Conservation (phyloP, 768 basidiomycete species). For the Austroboletus eburneus region DNA sequence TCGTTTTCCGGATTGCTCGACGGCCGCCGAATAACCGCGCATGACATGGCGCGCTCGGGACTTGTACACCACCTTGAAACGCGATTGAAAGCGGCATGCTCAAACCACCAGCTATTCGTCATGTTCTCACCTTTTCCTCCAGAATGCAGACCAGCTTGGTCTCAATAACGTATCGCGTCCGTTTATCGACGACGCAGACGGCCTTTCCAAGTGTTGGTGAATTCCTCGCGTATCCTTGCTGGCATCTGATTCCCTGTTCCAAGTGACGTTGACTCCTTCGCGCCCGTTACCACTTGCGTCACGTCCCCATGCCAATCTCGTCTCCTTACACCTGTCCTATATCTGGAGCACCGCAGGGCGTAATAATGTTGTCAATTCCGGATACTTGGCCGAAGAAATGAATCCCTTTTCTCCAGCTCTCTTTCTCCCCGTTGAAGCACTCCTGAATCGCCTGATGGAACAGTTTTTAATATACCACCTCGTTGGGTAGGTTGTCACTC, state of each 20-base stretch:
- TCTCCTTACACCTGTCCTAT: constrained; percentile 39
- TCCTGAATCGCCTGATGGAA: constrained; percentile 48
- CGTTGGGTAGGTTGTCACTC: constrained; percentile 43
- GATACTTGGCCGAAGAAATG: constrained; percentile 31
- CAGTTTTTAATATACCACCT: constrained; percentile 58
- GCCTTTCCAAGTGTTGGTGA: constrained; percentile 38
- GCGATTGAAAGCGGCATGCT: constrained; percentile 48
- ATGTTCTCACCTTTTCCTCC: constrained; percentile 12
- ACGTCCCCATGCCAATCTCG: constrained; percentile 29
- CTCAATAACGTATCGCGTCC: constrained; percentile 54
- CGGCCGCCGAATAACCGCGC: constrained; percentile 35
- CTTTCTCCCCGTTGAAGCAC: constrained; percentile 49
- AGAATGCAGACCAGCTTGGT: constrained; percentile 62
- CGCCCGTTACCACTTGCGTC: constrained; percentile 29
- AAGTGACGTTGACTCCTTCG: constrained; percentile 41
- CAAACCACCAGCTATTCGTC: neutral
- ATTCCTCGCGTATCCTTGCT: constrained; percentile 2
- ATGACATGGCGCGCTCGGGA: constrained; percentile 45
- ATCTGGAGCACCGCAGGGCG: constrained; percentile 30
- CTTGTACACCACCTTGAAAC: constrained; percentile 45
- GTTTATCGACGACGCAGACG: constrained; percentile 43
- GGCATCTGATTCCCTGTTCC: constrained; percentile 8
- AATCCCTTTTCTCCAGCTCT: constrained; percentile 52
- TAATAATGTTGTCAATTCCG: constrained; percentile 7
- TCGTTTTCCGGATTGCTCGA: constrained; percentile 53